Percentiles rank a stretch among this genome's conserved stretches.
These are phyloP conservation scores for Alternaria metachromatica DNA, from an alignment of 2,329 filamentous ascomycete species.

Conservation along the genomic window DNA sequence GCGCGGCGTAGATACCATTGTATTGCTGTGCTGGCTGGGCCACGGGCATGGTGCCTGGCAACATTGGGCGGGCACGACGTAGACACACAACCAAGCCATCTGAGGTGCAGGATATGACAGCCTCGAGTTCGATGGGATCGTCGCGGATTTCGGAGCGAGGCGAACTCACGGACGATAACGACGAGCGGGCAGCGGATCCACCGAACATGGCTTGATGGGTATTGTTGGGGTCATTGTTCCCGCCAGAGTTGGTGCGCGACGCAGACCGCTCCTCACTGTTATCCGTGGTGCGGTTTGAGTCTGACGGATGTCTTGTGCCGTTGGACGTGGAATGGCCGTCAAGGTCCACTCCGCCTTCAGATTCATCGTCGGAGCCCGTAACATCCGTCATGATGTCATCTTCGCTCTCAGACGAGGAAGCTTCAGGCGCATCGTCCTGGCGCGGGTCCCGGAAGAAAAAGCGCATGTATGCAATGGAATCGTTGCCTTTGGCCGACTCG, in stretches of 20 bases:
- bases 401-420: slow-evolving; percentile 55
- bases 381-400: slow-evolving; percentile 58
- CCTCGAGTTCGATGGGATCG: slow-evolving; percentile 75
- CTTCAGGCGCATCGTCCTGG: slow-evolving; percentile 51
- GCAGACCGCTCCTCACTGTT: slow-evolving; percentile 26
- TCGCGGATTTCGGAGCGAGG: slow-evolving; percentile 32
- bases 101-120: slow-evolving; percentile 89
- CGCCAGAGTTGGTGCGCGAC: slow-evolving; percentile 55
- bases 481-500: slow-evolving; percentile 86
- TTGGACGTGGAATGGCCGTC: slow-evolving; percentile 31
- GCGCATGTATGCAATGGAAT: slow-evolving; percentile 87
- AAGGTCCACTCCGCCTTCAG: slow-evolving; percentile 55
- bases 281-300: slow-evolving; percentile 20
- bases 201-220: slow-evolving; percentile 37
- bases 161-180: slow-evolving; percentile 36
- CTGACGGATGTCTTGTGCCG: slow-evolving; percentile 25
- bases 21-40: slow-evolving; percentile 32
- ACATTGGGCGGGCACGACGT: slow-evolving; percentile 73
- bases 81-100: slow-evolving; percentile 85
- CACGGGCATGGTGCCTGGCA: slow-evolving; percentile 56
- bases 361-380: slow-evolving; percentile 56
- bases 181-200: slow-evolving; percentile 38
- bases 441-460: slow-evolving; percentile 84
- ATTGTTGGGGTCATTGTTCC: slow-evolving; percentile 51
- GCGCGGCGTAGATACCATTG: slow-evolving; percentile 75